Conservation (phyloP, 257 asterid genomes). For the Nicotiana sylvestris region DNA sequence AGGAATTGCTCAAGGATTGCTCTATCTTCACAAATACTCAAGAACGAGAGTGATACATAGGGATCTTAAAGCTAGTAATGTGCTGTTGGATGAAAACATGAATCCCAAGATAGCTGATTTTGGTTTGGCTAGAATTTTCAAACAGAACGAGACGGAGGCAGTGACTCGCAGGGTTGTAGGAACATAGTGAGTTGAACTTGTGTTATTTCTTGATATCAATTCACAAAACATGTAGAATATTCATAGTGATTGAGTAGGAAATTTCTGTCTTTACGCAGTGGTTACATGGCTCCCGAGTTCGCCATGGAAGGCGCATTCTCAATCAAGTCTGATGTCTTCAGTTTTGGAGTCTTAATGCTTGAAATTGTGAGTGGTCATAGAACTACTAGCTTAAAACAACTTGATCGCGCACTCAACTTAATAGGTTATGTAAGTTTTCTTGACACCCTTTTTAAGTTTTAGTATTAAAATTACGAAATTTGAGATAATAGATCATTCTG, state of each 20-base stretch:
- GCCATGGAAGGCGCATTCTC: conserved; percentile 67
- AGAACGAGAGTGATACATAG: conserved; percentile 47
- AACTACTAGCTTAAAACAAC: conserved; percentile 33
- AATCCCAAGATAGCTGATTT: conserved; percentile 59
- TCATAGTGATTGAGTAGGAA: not conserved
- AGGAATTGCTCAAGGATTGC: conserved; percentile 50
- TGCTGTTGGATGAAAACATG: conserved; percentile 52
- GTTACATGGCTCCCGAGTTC: conserved; percentile 73
- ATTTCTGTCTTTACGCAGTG: conserved; percentile 24
- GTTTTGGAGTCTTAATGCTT: conserved; percentile 51
- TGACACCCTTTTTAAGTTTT: not conserved
- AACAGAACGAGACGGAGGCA: conserved; percentile 34
- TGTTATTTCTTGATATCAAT: not conserved
- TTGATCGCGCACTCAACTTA: conserved; percentile 46
- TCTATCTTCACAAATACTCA: conserved; percentile 55
- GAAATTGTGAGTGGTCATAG: conserved; percentile 57
- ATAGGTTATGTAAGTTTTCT: conserved; percentile 49
- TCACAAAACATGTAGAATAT: not conserved
- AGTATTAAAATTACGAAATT: not conserved
- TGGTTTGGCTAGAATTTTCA: conserved; percentile 56
- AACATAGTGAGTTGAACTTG: conserved; percentile 38
- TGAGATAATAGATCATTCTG: not conserved
- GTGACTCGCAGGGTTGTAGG: conserved; percentile 46
- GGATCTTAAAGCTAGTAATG: conserved; percentile 52
- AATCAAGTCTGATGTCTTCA: conserved; percentile 54